Base-by-base conservation (phyloP, 495 filamentous ascomycete species). In the Daldinia childiae region DNA sequence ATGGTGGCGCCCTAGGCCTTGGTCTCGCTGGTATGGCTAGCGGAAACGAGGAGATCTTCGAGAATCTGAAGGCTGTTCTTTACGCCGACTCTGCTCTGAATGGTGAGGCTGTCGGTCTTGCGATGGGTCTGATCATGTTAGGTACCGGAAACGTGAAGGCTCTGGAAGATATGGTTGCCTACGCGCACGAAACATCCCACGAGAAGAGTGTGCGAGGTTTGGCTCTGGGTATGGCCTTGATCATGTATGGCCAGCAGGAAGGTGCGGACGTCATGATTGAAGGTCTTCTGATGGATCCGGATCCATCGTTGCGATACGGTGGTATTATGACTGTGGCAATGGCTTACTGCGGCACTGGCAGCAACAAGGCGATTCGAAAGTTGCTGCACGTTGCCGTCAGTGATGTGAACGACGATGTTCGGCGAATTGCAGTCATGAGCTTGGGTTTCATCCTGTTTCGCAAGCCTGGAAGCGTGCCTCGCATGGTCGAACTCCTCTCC, bases 281-380 rank as follows among this genome's bases (percentile, higher is more conserved):
- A 74, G 93, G 93, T 56, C 90, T 99, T 11, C 84, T 99, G 39
- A 93, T 92, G 68, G 96, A 98, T 72, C 93, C 95, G 4, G 95
- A 99, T 74, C 93, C 95, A 70, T 93, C 92, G 27, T 83, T 99
- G 57, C 89, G 96, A 65, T 99, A 99, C 74, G 96, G 96, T 73
- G 96, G 96, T 83, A 97, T 99, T 76, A 94, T 98, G 90, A 98
- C 95, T n/a, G 91, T 98, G 38, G 95, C 96, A 30, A 84, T 99
- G 77, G 96, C 96, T 8, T 99, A 98, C 80, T 98, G 94, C 80
- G 96, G 96, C 38, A 97, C 91, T 58, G 92, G 94, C 21, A 97
- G 93, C 88, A 99, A 99, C 86, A 98, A 98, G 84, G 96, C 96
- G 27, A 94, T 99, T 34, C 92, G 96, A 45, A 95, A 95, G 79